Evolutionary conservation across 208 protist genomes (phyloP).

Genomic region (Acanthamoeba sp.): DNA sequence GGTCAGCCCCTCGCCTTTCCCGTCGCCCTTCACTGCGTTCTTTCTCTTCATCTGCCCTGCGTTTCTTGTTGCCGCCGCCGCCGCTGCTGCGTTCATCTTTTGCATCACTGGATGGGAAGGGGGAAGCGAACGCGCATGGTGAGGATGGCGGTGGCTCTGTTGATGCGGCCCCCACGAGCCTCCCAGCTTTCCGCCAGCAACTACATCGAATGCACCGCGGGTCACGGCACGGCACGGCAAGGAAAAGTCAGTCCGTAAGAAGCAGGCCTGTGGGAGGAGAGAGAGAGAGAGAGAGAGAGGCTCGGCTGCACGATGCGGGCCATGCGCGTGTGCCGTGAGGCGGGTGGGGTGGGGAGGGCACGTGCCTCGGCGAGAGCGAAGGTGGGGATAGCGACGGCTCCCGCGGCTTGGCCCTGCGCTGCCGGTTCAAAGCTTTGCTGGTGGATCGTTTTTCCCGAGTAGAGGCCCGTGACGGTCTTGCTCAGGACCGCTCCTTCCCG

Average conservation of each 20-base stretch:
- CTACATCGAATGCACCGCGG: not conserved
- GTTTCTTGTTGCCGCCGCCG: too few species aligned
- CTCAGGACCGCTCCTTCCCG: not conserved
- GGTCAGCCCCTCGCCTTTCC: too few species aligned
- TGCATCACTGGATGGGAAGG: not conserved
- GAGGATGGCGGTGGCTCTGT: not conserved
- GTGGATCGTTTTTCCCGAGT: not conserved
- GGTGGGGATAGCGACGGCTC: not conserved
- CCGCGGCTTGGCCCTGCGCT: not conserved
- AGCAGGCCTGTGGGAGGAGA: too few species aligned
- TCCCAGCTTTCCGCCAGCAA: slow-evolving; percentile 32
- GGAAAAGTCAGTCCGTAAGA: not conserved
- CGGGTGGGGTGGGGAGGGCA: not conserved
- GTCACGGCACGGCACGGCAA: not conserved
- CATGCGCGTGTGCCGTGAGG: too few species aligned
- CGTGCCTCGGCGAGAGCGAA: not conserved
- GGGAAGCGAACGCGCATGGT: slow-evolving; percentile 13
- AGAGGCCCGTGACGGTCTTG: slow-evolving; percentile 6
- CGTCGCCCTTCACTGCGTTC: too few species aligned
- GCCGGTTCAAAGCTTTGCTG: not conserved
- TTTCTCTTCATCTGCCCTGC: too few species aligned
- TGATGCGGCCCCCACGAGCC: slow-evolving; percentile 13
- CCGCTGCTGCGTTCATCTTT: too few species aligned
- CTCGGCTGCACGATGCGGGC: too few species aligned
- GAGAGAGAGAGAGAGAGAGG: too few species aligned